Evolutionary conservation across 345 rosid genomes (phyloP), one percentile per base, ranked within the genome.

Genomic region (Hirschfeldia incana): DNA sequence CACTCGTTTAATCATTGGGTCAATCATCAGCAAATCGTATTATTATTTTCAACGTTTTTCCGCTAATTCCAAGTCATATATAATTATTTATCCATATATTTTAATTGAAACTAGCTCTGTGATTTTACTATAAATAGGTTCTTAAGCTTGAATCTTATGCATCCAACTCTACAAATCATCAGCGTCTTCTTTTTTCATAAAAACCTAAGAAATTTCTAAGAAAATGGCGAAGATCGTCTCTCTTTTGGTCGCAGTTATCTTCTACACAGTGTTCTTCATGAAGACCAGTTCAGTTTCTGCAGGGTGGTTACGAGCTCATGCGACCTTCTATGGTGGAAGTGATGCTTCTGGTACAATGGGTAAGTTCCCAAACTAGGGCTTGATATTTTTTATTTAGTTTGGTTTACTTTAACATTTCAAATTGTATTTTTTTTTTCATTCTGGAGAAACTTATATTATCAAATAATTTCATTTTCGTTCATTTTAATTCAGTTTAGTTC

Each of bases 121-220:
- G 39, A 70, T 28, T 61, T 62, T 55, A 75, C 37, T 82, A 88
- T 89, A 89, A 78, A 85, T 85, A 84, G 73, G 69, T 62, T 16
- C 11, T 59, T 33, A 67, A 39, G 26, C 75, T 33, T 4, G 21
- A 76, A 60, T 80, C 74, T 75, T 62, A 46, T 67, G 29, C 73
- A 74, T 68, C 82, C 28, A 65, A 67, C 66, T 60, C 51, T 30
- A 78, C 32, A 62, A 60, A n/a, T 71, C 71, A 67, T 30, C 63
- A 65, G 16, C 28, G 8, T 63, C 72, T 65, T 64, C 69, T 61
- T 17, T 67, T 8, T 28, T 51, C 65, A 61, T 37, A 30, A 64
- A 33, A 16, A 64, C 6, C 53, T 46, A 15, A 69, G 2, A 36
- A 32, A n/a, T 3, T 58, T 11, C 64, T 27, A n/a, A n/a, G 21